A percentile compares a stretch with the other conserved stretches of the same genome.
Evolutionary conservation across 331 rosid species (phyloP).

Genomic region (Rosa hybrid): DNA sequence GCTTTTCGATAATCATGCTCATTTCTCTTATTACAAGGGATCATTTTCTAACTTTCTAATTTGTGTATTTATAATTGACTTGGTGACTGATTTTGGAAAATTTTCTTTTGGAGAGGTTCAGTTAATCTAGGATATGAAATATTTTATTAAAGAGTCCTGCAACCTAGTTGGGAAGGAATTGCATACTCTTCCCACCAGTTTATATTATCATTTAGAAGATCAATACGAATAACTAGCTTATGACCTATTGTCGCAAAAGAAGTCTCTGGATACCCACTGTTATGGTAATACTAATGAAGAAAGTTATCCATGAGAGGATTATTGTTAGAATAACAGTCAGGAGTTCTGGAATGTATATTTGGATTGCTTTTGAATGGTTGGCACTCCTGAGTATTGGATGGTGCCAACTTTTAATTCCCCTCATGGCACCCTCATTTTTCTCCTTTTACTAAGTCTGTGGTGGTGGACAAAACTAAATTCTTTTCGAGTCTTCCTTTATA

Average conservation of each 20-base stretch:
- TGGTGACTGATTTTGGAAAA: conserved; percentile 1
- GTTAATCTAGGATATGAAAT: neutral
- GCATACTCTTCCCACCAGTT: neutral
- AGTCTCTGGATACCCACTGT: neutral
- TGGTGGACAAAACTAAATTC: neutral
- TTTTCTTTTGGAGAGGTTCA: neutral
- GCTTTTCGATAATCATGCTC: too few relatives aligned
- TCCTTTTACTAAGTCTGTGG: neutral
- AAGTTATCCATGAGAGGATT: neutral
- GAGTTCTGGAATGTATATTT: neutral
- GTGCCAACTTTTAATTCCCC: neutral
- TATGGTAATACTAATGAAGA: neutral
- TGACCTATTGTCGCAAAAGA: neutral
- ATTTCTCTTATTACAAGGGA: neutral
- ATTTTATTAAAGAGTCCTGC: neutral
- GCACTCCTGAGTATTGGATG: neutral
- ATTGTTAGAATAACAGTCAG: neutral
- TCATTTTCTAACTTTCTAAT: neutral
- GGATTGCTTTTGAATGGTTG: neutral
- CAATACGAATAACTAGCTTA: neutral
- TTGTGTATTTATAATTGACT: neutral
- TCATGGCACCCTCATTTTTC: neutral
- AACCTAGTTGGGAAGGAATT: conserved; percentile 6
- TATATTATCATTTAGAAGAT: neutral
- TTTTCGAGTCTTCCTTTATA: neutral